Percentiles rank a stretch among this genome's conserved stretches.
Conservation (phyloP, 441 rosid species). For the Aquilaria agallochum region DNA sequence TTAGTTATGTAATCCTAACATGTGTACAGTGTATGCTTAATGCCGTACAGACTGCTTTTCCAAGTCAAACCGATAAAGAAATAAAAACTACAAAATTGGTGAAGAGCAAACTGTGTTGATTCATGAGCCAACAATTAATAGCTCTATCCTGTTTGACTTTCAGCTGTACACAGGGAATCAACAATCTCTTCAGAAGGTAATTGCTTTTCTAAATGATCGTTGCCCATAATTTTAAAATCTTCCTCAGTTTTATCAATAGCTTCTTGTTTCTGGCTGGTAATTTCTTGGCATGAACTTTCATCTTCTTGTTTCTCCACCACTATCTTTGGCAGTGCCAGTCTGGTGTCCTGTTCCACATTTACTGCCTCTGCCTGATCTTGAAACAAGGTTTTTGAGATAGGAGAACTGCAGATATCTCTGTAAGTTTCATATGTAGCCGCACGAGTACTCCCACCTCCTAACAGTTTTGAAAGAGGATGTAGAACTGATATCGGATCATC, state of each 20-base stretch:
- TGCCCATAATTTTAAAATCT: not conserved
- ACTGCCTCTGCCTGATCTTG: slow-evolving; percentile 81
- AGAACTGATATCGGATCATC: slow-evolving; percentile 50
- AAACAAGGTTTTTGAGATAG: slow-evolving; percentile 48
- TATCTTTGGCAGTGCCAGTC: slow-evolving; percentile 19
- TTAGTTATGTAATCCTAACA: not conserved
- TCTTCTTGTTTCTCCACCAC: slow-evolving; percentile 18
- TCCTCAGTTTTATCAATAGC: slow-evolving; percentile 12
- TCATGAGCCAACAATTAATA: slow-evolving; percentile 15
- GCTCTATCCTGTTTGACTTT: slow-evolving; percentile 21
- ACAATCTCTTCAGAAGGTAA: slow-evolving; percentile 19
- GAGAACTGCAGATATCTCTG: slow-evolving; percentile 76
- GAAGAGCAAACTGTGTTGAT: not conserved
- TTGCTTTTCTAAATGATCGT: slow-evolving; percentile 10
- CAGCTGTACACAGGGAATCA: slow-evolving; percentile 25
- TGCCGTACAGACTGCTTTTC: not conserved
- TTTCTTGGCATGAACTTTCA: slow-evolving; percentile 13
- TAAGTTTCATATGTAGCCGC: slow-evolving; percentile 79
- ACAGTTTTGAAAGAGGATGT: slow-evolving; percentile 75
- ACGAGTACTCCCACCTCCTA: slow-evolving; percentile 68
- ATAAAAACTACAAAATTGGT: too few species aligned
- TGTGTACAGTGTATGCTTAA: not conserved
- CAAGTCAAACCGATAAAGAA: too few species aligned
- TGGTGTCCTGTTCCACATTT: slow-evolving; percentile 54
- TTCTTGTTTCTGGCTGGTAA: slow-evolving; percentile 1